Conservation (phyloP, 2,329 filamentous ascomycete genomes). For the Botrytis medusae region DNA sequence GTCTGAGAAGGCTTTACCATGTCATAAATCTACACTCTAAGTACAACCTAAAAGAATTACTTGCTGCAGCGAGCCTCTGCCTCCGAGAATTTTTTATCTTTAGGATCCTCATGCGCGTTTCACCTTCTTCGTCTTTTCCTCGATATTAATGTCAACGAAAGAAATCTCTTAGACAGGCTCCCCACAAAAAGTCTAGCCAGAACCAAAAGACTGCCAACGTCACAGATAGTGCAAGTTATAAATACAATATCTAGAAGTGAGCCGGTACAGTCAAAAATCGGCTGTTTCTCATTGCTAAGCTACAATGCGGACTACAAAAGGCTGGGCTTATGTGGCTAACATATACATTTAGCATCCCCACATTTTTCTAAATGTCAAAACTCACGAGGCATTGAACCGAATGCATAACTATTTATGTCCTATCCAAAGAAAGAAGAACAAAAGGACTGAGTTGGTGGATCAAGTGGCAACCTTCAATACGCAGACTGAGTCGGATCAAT, state of each 20-base stretch:
- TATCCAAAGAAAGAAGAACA: not conserved
- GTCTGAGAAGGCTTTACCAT: not conserved
- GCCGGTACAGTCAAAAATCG: fast-evolving
- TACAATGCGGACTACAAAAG: not conserved
- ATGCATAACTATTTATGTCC: fast-evolving
- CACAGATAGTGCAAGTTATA: not conserved
- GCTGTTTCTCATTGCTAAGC: not conserved
- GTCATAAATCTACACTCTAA: not conserved
- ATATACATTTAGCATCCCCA: too few species aligned
- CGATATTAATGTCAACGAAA: fast-evolving
- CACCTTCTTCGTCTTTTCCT: not conserved
- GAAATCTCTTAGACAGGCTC: not conserved
- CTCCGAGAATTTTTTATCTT: not conserved
- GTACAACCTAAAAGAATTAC: not conserved
- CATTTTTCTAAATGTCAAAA: not conserved
- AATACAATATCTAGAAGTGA: not conserved
- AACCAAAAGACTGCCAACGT: too few species aligned
- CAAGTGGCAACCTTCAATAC: not conserved
- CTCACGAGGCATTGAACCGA: not conserved
- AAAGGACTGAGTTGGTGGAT: fast-evolving
- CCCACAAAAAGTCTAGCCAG: not conserved
- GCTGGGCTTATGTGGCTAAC: not conserved
- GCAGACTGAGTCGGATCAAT: not conserved
- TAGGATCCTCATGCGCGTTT: not conserved
- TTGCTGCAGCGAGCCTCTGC: not conserved